phyloP scores from a whole-genome alignment of 768 basidiomycete species.

The Porphyrellus cyaneotinctus region DNA sequence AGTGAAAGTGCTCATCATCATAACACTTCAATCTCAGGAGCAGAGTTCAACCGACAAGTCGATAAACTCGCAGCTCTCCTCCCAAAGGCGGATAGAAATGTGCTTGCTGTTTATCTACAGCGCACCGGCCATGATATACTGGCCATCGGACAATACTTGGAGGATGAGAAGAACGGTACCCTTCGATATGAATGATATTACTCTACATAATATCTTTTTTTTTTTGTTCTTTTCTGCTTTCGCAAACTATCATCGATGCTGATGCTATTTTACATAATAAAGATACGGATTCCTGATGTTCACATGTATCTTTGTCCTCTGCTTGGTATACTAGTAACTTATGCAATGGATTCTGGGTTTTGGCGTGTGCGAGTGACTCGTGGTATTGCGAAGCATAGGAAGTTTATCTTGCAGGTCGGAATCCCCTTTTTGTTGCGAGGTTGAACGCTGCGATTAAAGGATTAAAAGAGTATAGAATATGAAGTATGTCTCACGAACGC shows the following conservation, averaged over 20 bases:
- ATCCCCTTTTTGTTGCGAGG: constrained; percentile 40
- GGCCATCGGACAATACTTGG: constrained; percentile 83
- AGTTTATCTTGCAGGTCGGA: constrained; percentile 41
- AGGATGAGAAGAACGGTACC: constrained; percentile 76
- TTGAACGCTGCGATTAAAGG: constrained; percentile 39
- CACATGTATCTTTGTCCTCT: constrained; percentile 22
- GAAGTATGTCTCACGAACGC: constrained; percentile 17
- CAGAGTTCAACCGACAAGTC: constrained; percentile 63
- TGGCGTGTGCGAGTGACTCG: background rate
- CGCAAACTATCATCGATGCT: constrained; percentile 7
- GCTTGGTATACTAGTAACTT: constrained; percentile 14
- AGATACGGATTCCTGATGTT: constrained; percentile 2
- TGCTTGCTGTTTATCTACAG: constrained; percentile 69
- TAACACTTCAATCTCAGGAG: constrained; percentile 10
- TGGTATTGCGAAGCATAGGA: background rate
- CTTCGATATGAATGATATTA: constrained; percentile 37
- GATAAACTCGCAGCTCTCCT: constrained; percentile 67
- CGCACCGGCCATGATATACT: constrained; percentile 75
- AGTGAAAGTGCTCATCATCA: constrained; percentile 9
- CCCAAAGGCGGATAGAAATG: constrained; percentile 63
- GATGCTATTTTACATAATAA: constrained; percentile 13
- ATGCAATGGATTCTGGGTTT: constrained; percentile 2
- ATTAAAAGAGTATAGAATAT: background rate
- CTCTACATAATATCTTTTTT: background rate
- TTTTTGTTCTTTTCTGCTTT: constrained; percentile 8